Percentiles rank a stretch among this genome's conserved stretches.
These are phyloP conservation scores for Pestalotiopsis sp. DNA, from an alignment of 2,329 filamentous ascomycete species.

Conservation along the genomic window DNA sequence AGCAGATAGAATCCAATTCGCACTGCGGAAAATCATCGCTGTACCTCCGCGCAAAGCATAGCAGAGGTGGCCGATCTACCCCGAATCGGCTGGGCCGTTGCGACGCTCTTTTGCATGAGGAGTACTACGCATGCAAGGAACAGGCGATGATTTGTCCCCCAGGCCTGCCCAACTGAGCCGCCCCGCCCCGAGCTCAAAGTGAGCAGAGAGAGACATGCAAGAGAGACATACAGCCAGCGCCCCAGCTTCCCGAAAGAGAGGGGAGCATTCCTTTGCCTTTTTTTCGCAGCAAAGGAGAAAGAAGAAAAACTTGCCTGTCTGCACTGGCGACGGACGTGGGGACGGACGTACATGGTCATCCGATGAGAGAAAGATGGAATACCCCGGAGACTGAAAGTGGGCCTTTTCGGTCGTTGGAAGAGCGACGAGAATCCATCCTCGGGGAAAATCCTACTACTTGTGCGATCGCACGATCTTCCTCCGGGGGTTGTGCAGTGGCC, in stretches of 20 bases:
- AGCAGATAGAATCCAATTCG: no score
- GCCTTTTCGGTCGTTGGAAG: not conserved
- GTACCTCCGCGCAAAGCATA: not conserved
- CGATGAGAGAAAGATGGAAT: no score
- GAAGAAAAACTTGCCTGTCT: not conserved
- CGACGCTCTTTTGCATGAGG: not conserved
- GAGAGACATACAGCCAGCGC: not conserved
- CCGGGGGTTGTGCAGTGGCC: not conserved
- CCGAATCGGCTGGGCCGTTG: slow-evolving; percentile 4
- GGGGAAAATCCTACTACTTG: no score
- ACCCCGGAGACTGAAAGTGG: no score
- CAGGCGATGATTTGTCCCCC: not conserved
- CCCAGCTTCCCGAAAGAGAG: not conserved
- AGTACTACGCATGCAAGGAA: slow-evolving; percentile 7
- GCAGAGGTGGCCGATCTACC: not conserved
- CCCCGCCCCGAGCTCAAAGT: slow-evolving; percentile 1
- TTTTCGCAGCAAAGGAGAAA: not conserved
- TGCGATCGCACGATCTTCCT: not conserved
- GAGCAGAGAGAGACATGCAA: not conserved
- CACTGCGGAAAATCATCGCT: not conserved
- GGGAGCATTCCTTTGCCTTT: not conserved
- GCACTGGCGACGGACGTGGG: no score
- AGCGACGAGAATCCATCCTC: no score
- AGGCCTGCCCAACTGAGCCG: slow-evolving; percentile 11
- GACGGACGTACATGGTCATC: no score